Conservation (phyloP, 225 moss, liverwort and hornwort species). For the Straminergon stramineum region DNA sequence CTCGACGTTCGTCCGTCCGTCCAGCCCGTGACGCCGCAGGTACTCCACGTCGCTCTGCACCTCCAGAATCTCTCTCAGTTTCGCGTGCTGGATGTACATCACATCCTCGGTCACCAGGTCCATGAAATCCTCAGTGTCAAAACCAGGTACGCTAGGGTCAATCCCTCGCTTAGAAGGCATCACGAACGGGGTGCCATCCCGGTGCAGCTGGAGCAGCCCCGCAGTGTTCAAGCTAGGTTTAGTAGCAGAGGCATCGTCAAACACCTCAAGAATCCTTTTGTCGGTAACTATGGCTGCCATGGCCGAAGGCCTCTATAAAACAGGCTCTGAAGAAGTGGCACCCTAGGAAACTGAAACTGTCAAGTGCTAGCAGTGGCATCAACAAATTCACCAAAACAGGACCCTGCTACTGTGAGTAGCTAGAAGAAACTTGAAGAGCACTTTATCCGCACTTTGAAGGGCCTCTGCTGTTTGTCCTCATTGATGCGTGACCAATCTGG, state of each 20-base stretch:
- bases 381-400: background rate
- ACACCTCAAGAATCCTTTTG: background rate
- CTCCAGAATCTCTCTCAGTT: conserved; percentile 41
- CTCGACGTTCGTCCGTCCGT: conserved; percentile 34
- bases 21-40: conserved; percentile 38
- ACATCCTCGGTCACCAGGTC: conserved; percentile 24
- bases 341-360: background rate
- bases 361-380: background rate
- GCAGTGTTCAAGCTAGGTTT: background rate
- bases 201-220: conserved; percentile 15
- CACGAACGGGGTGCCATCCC: conserved; percentile 16
- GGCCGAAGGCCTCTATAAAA: background rate
- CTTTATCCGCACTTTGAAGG: background rate
- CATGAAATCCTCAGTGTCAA: conserved; percentile 21
- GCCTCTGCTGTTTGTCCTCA: background rate
- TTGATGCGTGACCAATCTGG: background rate
- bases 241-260: background rate
- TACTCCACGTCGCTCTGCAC: conserved; percentile 46
- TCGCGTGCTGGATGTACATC: conserved; percentile 35
- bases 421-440: background rate
- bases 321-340: background rate
- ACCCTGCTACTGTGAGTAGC: background rate
- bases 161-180: conserved; percentile 17
- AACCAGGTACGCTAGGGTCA: background rate
- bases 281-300: background rate